These are phyloP conservation scores for Fusarium falciforme DNA, from an alignment of 2,329 filamentous ascomycete genomes.

Conservation along the genomic window DNA sequence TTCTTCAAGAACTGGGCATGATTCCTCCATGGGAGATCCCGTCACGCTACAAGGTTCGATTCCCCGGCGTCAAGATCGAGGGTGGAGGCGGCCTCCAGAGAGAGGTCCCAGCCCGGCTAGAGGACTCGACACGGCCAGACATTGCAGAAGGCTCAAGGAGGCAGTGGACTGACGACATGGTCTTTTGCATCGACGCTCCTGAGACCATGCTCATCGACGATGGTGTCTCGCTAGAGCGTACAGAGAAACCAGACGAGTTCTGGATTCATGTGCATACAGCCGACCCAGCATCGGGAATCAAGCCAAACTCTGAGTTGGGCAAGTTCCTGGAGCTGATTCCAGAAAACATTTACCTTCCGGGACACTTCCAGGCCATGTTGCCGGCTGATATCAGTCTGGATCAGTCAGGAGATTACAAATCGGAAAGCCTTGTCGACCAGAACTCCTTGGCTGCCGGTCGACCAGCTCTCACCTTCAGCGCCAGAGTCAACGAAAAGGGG, in stretches of 20 bases:
- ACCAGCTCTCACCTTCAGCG: slow-evolving; percentile 72
- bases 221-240: slow-evolving; percentile 76
- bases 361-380: slow-evolving; percentile 70
- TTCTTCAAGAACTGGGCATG: slow-evolving; percentile 81
- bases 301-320: slow-evolving; percentile 67
- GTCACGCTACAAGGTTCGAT: slow-evolving; percentile 68
- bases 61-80: slow-evolving; percentile 60
- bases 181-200: slow-evolving; percentile 79
- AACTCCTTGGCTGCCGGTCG: slow-evolving; percentile 66
- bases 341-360: slow-evolving; percentile 70
- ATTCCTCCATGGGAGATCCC: slow-evolving; percentile 78
- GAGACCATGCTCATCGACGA: slow-evolving; percentile 81
- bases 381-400: slow-evolving; percentile 50
- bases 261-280: slow-evolving; percentile 86
- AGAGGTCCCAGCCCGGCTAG: slow-evolving; percentile 45
- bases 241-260: slow-evolving; percentile 63
- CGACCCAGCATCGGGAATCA: slow-evolving; percentile 79
- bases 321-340: slow-evolving; percentile 71
- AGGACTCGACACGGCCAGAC: slow-evolving; percentile 55
- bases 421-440: slow-evolving; percentile 56
- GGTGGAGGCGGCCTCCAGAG: slow-evolving; percentile 57
- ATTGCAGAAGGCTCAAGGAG: slow-evolving; percentile 63
- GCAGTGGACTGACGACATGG: slow-evolving; percentile 67
- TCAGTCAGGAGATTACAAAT: slow-evolving; percentile 45
- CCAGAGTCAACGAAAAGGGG: slow-evolving; percentile 64